Evolutionary conservation across 2,329 filamentous ascomycete species (phyloP).

Genomic region (Balansia obtecta): DNA sequence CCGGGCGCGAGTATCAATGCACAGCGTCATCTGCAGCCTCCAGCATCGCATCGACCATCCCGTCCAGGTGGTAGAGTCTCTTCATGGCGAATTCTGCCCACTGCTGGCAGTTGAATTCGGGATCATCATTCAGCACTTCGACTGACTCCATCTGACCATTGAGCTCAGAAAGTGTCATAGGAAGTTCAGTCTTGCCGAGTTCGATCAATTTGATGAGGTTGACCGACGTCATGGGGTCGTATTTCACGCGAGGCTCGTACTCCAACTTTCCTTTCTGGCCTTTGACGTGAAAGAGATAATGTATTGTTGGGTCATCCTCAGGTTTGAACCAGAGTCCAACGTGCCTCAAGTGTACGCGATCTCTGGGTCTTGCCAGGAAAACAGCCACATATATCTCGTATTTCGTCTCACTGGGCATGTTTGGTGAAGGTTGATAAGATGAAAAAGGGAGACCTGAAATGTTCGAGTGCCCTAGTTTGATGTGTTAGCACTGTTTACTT

Average conservation of each 20-base stretch:
- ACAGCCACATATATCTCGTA: slow-evolving; percentile 5
- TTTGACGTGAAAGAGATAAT: slow-evolving; percentile 4
- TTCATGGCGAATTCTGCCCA: slow-evolving; percentile 4
- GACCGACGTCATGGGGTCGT: background rate
- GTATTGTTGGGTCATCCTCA: background rate
- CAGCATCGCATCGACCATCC: slow-evolving; percentile 6
- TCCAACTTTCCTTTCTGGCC: slow-evolving; percentile 1
- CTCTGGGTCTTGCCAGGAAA: background rate
- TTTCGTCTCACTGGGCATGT: slow-evolving; percentile 5
- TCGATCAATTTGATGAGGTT: slow-evolving; percentile 1
- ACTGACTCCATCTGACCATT: background rate
- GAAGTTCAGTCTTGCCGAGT: background rate
- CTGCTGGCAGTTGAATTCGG: slow-evolving; percentile 8
- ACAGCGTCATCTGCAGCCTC: slow-evolving; percentile 6
- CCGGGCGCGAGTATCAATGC: slow-evolving; percentile 9
- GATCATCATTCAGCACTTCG: slow-evolving; percentile 1
- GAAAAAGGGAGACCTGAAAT: too few species aligned
- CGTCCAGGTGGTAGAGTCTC: slow-evolving; percentile 4
- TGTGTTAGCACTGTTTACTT: too few species aligned
- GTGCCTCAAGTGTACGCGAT: slow-evolving; percentile 6
- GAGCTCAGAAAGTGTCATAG: slow-evolving; percentile 3
- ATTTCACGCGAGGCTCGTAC: slow-evolving; percentile 1
- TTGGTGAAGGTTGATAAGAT: too few species aligned
- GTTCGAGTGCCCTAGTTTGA: too few species aligned
- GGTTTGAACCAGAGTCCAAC: slow-evolving; percentile 6